A percentile compares a stretch with the other conserved stretches of the same genome.
These are phyloP conservation scores for Alternaria sp. DNA, from an alignment of 2,329 filamentous ascomycete species.

Conservation along the genomic window DNA sequence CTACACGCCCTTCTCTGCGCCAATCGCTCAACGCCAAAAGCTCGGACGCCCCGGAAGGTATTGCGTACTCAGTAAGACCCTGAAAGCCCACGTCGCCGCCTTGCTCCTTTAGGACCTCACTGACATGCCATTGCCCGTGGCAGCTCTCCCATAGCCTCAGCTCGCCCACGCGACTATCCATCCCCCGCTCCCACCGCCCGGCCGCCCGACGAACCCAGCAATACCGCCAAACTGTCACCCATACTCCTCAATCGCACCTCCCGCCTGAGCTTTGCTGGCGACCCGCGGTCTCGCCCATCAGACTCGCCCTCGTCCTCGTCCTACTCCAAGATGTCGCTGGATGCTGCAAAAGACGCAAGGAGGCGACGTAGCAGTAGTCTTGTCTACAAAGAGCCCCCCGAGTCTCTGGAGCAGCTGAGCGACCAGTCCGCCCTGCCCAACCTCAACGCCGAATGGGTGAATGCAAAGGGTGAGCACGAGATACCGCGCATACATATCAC, in stretches of 20 bases:
- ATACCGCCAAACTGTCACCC: slow-evolving; percentile 96
- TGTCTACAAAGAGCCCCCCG: slow-evolving; percentile 95
- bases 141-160: background rate
- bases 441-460: slow-evolving; percentile 98
- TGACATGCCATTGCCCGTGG: slow-evolving; percentile 1
- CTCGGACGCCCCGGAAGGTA: slow-evolving; percentile 38
- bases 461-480: slow-evolving; percentile 79
- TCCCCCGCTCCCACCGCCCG: slow-evolving; percentile 1
- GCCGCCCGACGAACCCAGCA: slow-evolving; percentile 44
- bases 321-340: slow-evolving; percentile 43
- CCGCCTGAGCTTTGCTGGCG: slow-evolving; percentile 81
- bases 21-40: slow-evolving; percentile 17
- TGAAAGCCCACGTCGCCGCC: slow-evolving; percentile 16
- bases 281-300: slow-evolving; percentile 61
- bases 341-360: slow-evolving; percentile 65
- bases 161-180: slow-evolving; percentile 1
- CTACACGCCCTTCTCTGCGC: background rate
- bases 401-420: slow-evolving; percentile 96
- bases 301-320: slow-evolving; percentile 28
- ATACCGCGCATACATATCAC: background rate
- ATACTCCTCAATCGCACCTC: slow-evolving; percentile 84
- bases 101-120: slow-evolving; percentile 7
- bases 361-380: slow-evolving; percentile 97
- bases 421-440: slow-evolving; percentile 96
- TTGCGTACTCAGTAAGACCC: slow-evolving; percentile 42